phyloP scores from a whole-genome alignment of 148 eudicot species.

The Rhododendron williamsianum region DNA sequence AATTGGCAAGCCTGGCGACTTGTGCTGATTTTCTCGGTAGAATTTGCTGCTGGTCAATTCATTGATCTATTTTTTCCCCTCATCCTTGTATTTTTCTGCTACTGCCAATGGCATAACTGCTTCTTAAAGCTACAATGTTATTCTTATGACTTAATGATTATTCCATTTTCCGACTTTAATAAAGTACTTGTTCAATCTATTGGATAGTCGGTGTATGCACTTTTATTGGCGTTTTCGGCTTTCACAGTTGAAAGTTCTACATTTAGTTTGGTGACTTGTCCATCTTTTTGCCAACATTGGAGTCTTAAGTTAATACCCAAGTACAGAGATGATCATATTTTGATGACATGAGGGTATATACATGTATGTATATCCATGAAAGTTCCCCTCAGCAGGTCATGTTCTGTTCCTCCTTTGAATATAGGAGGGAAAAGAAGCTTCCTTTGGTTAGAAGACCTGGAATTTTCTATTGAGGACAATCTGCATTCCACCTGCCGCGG shows the following conservation, averaged over 20 bases:
- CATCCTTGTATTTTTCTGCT: not conserved
- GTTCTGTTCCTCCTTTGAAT: not conserved
- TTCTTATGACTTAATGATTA: not conserved
- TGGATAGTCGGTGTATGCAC: not conserved
- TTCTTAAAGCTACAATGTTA: not conserved
- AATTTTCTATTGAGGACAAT: not conserved
- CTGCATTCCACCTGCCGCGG: not conserved
- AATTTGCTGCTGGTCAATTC: not conserved
- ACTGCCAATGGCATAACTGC: not conserved
- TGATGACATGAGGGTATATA: not conserved
- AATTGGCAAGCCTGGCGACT: constrained; percentile 37
- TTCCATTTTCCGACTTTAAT: not conserved
- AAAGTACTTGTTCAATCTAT: not conserved
- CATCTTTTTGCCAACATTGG: not conserved
- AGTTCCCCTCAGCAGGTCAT: not conserved
- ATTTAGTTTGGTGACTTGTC: not conserved
- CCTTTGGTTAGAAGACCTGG: not conserved
- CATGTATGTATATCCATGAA: not conserved
- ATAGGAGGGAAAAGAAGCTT: not conserved
- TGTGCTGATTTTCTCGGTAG: constrained; percentile 18
- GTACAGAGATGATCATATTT: not conserved
- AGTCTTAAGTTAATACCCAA: not conserved
- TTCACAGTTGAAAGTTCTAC: not conserved
- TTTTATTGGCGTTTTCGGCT: not conserved
- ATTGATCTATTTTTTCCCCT: not conserved